phyloP scores from a whole-genome alignment of 2,329 filamentous ascomycete genomes.

The Eurotiales sp. region DNA sequence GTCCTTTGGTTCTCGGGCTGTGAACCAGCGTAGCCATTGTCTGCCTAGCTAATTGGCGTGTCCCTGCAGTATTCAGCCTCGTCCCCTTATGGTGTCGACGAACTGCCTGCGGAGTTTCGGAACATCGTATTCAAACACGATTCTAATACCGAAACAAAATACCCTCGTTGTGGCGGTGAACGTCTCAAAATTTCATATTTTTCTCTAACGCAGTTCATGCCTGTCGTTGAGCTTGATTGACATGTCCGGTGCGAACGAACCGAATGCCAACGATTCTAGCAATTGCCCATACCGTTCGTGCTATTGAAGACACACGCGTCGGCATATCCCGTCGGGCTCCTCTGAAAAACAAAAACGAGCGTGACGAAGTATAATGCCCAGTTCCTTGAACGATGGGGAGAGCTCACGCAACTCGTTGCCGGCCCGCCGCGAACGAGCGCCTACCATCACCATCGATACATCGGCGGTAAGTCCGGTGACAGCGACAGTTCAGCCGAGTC shows the following conservation, averaged over 20 bases:
- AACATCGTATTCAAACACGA: too few relatives aligned
- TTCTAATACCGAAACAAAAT: too few relatives aligned
- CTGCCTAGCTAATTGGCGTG: not conserved
- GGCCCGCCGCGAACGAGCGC: slow-evolving; percentile 43
- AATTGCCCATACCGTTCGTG: not conserved
- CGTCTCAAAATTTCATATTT: too few relatives aligned
- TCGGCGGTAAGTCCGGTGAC: slow-evolving; percentile 45
- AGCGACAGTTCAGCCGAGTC: slow-evolving; percentile 7
- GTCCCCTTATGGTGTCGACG: too few relatives aligned
- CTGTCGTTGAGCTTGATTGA: not conserved
- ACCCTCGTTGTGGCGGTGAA: too few relatives aligned
- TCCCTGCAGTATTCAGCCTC: not conserved
- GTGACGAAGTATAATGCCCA: slow-evolving; percentile 24
- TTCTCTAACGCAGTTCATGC: not conserved
- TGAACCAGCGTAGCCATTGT: too few relatives aligned
- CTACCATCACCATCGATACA: slow-evolving; percentile 57
- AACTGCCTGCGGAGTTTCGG: too few relatives aligned
- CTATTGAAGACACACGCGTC: not conserved
- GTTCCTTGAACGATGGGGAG: slow-evolving; percentile 25
- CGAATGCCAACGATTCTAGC: not conserved
- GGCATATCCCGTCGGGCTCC: not conserved
- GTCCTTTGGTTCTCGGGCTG: too few relatives aligned
- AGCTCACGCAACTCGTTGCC: slow-evolving; percentile 28
- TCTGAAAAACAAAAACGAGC: not conserved
- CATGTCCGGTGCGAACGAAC: not conserved